Conservation (phyloP, 306 rosid species). For the Cucumis hystrix region DNA sequence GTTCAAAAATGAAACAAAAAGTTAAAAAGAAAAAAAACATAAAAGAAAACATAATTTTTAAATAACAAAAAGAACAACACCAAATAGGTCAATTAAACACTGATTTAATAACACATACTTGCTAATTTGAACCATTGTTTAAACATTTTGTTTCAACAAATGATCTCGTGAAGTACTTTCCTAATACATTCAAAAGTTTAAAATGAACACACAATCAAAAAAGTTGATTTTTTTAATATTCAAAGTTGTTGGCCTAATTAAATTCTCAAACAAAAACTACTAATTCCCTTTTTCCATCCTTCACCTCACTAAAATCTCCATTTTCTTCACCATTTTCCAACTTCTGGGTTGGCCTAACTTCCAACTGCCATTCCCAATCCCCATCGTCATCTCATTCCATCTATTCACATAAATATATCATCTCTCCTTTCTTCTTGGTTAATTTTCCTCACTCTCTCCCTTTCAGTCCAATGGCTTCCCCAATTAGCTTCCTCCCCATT, state of each 20-base stretch:
- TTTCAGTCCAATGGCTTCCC: conserved; percentile 14
- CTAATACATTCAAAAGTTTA: too few species aligned
- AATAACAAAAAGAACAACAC: too few species aligned
- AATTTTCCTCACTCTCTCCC: background rate
- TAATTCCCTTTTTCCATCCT: background rate
- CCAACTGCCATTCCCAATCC: background rate
- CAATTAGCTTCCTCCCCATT: background rate
- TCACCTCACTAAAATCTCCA: background rate
- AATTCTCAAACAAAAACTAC: background rate
- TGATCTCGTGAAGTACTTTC: too few species aligned
- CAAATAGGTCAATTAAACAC: too few species aligned
- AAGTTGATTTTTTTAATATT: background rate
- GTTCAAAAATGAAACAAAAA: too few species aligned
- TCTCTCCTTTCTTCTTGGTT: background rate
- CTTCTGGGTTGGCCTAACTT: conserved; percentile 24
- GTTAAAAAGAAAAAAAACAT: too few species aligned
- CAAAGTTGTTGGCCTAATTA: conserved; percentile 2
- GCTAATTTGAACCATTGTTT: too few species aligned
- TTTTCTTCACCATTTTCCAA: conserved; percentile 1
- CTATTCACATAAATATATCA: background rate
- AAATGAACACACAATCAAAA: too few species aligned
- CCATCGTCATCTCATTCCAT: background rate
- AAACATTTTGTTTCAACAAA: too few species aligned
- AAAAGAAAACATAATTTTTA: too few species aligned
- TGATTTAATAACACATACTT: too few species aligned